These are phyloP conservation scores for Verticillium klebahnii DNA, from an alignment of 2,329 filamentous ascomycete species.

Conservation along the genomic window DNA sequence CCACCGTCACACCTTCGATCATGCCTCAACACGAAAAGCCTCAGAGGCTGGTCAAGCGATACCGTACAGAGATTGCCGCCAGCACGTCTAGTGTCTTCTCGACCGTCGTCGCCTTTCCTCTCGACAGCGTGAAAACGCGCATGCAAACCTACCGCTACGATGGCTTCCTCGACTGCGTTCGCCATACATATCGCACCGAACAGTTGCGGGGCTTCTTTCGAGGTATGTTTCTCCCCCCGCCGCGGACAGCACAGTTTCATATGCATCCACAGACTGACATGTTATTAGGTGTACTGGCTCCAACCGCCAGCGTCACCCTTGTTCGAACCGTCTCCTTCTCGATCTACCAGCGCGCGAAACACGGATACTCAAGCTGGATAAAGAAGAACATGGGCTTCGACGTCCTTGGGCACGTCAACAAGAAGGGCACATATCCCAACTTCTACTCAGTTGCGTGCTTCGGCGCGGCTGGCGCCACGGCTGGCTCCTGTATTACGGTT, in stretches of 20 bases:
- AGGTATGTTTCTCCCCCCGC: constrained; percentile 43
- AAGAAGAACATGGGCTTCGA: constrained; percentile 62
- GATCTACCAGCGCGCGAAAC: constrained; percentile 74
- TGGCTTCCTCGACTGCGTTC: constrained; percentile 69
- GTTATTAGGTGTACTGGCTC: constrained; percentile 65
- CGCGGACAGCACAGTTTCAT: not conserved
- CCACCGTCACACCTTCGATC: constrained; percentile 32
- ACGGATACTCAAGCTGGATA: constrained; percentile 67
- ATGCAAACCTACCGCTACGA: constrained; percentile 83
- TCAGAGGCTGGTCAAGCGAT: constrained; percentile 62
- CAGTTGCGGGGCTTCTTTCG: constrained; percentile 74
- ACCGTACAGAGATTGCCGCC: constrained; percentile 76
- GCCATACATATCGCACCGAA: constrained; percentile 70
- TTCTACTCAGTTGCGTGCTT: constrained; percentile 72
- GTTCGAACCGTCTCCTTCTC: constrained; percentile 76
- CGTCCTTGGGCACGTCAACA: constrained; percentile 69
- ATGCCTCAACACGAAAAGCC: constrained; percentile 30
- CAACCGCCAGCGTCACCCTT: constrained; percentile 73
- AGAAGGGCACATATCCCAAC: constrained; percentile 65
- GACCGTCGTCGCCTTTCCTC: constrained; percentile 75
- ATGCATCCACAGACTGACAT: constrained; percentile 1
- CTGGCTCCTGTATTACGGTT: constrained; percentile 73
- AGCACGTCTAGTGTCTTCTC: constrained; percentile 73
- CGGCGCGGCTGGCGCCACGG: constrained; percentile 71
- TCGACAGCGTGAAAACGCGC: constrained; percentile 85